Base-by-base conservation (phyloP, 2,329 filamentous ascomycete genomes). In the Aspergillus carbonarius region DNA sequence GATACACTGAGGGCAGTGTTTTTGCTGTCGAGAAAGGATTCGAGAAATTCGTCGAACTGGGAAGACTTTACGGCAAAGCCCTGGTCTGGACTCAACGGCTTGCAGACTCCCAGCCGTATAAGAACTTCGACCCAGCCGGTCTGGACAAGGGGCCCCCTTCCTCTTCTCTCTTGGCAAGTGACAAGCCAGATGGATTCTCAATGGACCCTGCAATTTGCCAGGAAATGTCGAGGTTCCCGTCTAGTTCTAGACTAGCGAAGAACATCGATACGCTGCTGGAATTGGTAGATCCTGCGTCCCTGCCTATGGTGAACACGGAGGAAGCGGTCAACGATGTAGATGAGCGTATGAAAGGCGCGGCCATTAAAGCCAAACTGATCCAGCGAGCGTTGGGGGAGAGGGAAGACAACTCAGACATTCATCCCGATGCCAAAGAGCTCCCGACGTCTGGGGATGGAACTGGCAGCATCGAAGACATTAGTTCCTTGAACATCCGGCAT, bases 11-110 rank as follows among this genome's bases (percentile, higher is more conserved):
- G 81, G 95, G 95, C 60, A 90, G 92, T 53, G 85, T 92, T 18
- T 92, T 98, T 71, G 95, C 93, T 0, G 85, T 98, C 42, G 90
- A 96, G 72, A 95, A 93, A 64, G 93, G 93, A 0, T 98, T 95
- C 68, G 91, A 96, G 68, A 98, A 96, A 77, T 97, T 96, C 70
- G 72, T 90, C 42, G 88, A 92, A 62, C 85, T 92, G 73, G 93
- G 93, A 2, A 83, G 83, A 59, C 76, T 98, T 32, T 88, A 93
- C 67, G 91, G 92, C 46, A 88, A 87, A 68, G 87, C 91, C 13
- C 78, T 90, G 23, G 82, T 98, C n/a, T 98, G 93, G 93, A 87
- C 88, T 12, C 89, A 90, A 60, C 83, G 92, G 55, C 75, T 92
- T 10, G 79, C 80, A 3, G 64, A 68, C 15, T 63, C 60, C 15